Evolutionary conservation across 129 eudicot genomes (phyloP).

Genomic region (Calendula officinalis): DNA sequence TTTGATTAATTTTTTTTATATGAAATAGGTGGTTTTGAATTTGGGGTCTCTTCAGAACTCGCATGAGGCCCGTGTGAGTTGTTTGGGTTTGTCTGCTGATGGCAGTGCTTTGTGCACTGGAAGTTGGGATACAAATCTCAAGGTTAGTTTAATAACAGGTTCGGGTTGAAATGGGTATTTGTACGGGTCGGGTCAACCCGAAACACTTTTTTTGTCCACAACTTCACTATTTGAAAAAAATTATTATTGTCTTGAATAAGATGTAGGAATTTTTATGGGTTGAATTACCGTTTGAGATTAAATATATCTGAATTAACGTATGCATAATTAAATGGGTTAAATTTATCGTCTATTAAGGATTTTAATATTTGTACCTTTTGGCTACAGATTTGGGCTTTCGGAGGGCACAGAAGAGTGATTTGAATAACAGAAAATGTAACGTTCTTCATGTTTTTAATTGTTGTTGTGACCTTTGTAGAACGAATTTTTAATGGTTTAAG

Average conservation of each 20-base stretch:
- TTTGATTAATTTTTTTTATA: not conserved
- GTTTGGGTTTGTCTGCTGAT: slow-evolving; percentile 94
- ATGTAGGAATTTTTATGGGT: not conserved
- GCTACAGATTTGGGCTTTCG: slow-evolving; percentile 97
- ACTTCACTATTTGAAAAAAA: too few relatives aligned
- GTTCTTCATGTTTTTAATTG: not conserved
- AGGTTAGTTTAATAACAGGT: slow-evolving; percentile 47
- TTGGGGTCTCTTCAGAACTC: slow-evolving; percentile 89
- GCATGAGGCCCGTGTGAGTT: slow-evolving; percentile 77
- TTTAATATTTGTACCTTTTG: slow-evolving; percentile 9
- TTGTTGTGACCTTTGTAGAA: slow-evolving; percentile 19
- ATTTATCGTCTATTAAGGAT: not conserved
- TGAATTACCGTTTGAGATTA: not conserved
- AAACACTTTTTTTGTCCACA: too few relatives aligned
- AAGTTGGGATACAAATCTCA: slow-evolving; percentile 89
- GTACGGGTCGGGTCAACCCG: too few relatives aligned
- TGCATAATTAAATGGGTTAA: not conserved
- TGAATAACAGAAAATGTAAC: slow-evolving; percentile 10
- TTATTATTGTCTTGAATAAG: too few relatives aligned
- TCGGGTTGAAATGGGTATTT: too few relatives aligned
- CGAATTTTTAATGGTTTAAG: slow-evolving; percentile 15
- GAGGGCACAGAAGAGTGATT: slow-evolving; percentile 83
- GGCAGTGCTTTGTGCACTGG: slow-evolving; percentile 99
- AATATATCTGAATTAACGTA: too few relatives aligned
- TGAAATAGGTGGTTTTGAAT: slow-evolving; percentile 60